A percentile compares a stretch with the other conserved stretches of the same genome.
Evolutionary conservation across 805 yeast genomes (phyloP).

Genomic region (Zygosaccharomyces rouxii): DNA sequence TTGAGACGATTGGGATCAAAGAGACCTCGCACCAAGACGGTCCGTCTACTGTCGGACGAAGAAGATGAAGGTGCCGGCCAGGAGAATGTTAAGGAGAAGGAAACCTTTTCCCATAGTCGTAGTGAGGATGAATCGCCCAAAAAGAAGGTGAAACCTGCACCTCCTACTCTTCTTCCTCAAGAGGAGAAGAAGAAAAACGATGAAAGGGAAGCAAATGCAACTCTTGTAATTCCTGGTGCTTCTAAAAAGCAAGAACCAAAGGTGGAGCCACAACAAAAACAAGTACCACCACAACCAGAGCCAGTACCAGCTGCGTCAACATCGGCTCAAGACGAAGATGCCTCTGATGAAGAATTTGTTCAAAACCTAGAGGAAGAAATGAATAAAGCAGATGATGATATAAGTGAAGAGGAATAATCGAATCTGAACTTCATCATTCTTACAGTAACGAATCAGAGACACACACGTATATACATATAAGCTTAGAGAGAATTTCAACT

Average conservation of each 20-base stretch:
- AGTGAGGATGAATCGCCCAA: slow-evolving; percentile 7
- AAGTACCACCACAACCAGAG: not conserved
- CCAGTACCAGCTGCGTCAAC: slow-evolving; percentile 8
- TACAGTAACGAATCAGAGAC: not conserved
- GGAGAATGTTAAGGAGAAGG: slow-evolving; percentile 13
- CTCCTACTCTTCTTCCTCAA: slow-evolving; percentile 32
- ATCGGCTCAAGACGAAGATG: slow-evolving; percentile 15
- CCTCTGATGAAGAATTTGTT: slow-evolving; percentile 36
- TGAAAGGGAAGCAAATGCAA: slow-evolving; percentile 32
- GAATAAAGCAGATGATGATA: slow-evolving; percentile 30
- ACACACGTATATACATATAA: not conserved
- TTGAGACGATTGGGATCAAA: slow-evolving; percentile 35
- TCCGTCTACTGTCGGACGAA: slow-evolving; percentile 30
- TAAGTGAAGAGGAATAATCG: slow-evolving; percentile 29
- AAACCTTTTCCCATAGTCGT: slow-evolving; percentile 2
- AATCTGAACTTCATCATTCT: not conserved
- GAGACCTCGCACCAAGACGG: slow-evolving; percentile 32
- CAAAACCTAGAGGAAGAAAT: slow-evolving; percentile 34
- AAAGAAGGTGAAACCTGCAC: slow-evolving; percentile 28
- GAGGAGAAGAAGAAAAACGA: slow-evolving; percentile 32
- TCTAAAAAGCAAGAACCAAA: slow-evolving; percentile 16
- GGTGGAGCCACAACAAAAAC: slow-evolving; percentile 5
- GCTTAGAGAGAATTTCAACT: not conserved
- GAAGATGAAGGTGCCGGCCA: slow-evolving; percentile 21
- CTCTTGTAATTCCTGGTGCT: slow-evolving; percentile 31